Base-by-base conservation (phyloP, 2,329 filamentous ascomycete species). In the Coniochaeta ligniaria region DNA sequence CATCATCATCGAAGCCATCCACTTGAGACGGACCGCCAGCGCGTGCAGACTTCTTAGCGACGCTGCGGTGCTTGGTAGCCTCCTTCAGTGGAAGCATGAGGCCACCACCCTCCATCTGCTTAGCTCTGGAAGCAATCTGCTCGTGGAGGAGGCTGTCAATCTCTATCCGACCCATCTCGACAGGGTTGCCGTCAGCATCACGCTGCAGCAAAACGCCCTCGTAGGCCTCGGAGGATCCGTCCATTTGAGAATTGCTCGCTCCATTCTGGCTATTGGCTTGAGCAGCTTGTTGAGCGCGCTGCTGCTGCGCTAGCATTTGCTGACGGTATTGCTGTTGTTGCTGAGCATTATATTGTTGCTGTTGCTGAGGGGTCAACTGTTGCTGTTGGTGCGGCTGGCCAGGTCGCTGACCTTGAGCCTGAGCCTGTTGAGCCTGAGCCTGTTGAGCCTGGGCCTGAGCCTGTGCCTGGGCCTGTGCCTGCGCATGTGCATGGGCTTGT, bases 21-120 rank as follows among this genome's bases (percentile, higher is more conserved):
- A 83, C 81, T 62, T 87, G 77, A 35, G 75, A 75, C 8, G 77
- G 69, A 8, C 75, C 75, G 35, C 69, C 71, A 16, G 67, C 66
- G 35, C 54, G 45, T 17, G 47, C 47, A 33, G 43, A 41, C 26
- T 22, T 47, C 35, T 59, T 62, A 17, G 68, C 68, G 41, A 70
- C 64, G 63, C 71, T 67, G 57, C 71, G 74, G 55, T 69, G 64
- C 65, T 76, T 78, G 7, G 73, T 73, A 14, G 82, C 81, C 64
- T 87, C 79, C 65, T 82, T 80, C 12, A 92, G 78, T 1, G 90
- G 87, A 20, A 92, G 72, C 88, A 93, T 91, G 61, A 93, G 76
- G 8, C 90, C 86, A 52, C 86, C 90, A 57, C 86, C 90, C 70
- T 93, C 88, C 78, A 92, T 88, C 64, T 80, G 78, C 71, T 83